Evolutionary conservation across 2,329 filamentous ascomycete species (phyloP), one percentile per base, ranked within the genome.

Genomic region (Parastagonospora avenae): DNA sequence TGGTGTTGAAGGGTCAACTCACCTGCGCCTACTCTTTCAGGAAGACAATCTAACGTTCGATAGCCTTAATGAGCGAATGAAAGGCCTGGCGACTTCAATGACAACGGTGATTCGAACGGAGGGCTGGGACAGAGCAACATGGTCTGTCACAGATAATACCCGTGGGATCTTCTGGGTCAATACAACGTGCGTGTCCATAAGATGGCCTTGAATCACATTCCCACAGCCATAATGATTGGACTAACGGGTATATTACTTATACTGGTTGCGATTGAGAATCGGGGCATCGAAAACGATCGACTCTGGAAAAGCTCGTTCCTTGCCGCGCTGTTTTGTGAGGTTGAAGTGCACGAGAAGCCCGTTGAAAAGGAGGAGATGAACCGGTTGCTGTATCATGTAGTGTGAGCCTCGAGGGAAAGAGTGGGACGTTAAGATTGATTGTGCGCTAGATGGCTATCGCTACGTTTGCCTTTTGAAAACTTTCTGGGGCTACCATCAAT

Each of bases 231-330:
- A 0, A 54, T 57, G 54, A 51, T 57, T n/a, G 42, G 28, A 8
- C 31, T 54, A 9, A 36, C 28, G 6, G 45, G 24, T 0, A 7
- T 47, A 1, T 57, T 54, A 11, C 33, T 57, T 7, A 8, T 54
- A 6, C n/a, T 57, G 14, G 50, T 57, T 3, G 29, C 31, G 7
- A 11, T 51, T 8, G 54, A 54, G 39, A 57, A 42, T 38, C 36
- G 54, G n/a, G 51, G 38, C 2, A 39, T 51, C 7, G 32, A 54
- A 38, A 46, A 24, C 5, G 50, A 46, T 11, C 32, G 47, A 14
- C 38, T 57, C 12, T 57, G 54, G 44, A 51, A 57, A 33, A 54
- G 47, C 43, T 54, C 46, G 2, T 29, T 54, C 4, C 35, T 57
- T 11, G 51, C 54, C 10, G 29, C 43, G 27, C 42, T 57, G 12